Conservation (phyloP, 495 filamentous ascomycete species). For the Tuber umbilicatum region DNA sequence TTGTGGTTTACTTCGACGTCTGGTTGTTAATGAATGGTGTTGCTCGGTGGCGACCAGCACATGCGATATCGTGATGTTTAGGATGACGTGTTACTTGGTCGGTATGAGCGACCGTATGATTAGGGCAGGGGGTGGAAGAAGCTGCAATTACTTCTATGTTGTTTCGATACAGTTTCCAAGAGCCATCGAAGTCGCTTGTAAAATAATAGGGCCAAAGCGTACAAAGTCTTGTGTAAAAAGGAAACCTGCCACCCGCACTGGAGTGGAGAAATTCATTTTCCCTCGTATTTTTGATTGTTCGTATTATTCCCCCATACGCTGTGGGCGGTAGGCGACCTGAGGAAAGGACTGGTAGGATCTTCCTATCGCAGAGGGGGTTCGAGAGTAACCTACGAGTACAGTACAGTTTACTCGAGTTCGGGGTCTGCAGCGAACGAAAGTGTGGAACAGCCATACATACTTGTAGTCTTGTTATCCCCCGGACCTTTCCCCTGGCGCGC, state of each 20-base stretch:
- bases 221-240: not conserved
- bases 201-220: not conserved
- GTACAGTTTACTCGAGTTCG: not conserved
- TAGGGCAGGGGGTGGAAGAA: not conserved
- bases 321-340: not conserved
- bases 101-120: not conserved
- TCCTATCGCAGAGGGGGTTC: not conserved
- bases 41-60: not conserved
- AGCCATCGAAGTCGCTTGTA: too few species aligned
- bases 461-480: not conserved
- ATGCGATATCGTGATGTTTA: constrained; percentile 1
- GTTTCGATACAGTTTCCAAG: too few species aligned
- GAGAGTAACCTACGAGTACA: not conserved
- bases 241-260: not conserved
- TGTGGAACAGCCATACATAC: not conserved
- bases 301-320: not conserved
- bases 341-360: not conserved
- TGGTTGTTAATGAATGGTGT: not conserved
- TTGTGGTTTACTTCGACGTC: not conserved
- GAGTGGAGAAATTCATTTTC: not conserved
- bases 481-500: not conserved
- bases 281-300: not conserved
- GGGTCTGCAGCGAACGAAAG: not conserved
- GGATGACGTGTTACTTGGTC: constrained; percentile 1
- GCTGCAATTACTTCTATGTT: too few species aligned